Percentiles rank a stretch among this genome's conserved stretches.
phyloP scores from a whole-genome alignment of 2,329 filamentous ascomycete genomes.

The Pseudogymnoascus sp. region DNA sequence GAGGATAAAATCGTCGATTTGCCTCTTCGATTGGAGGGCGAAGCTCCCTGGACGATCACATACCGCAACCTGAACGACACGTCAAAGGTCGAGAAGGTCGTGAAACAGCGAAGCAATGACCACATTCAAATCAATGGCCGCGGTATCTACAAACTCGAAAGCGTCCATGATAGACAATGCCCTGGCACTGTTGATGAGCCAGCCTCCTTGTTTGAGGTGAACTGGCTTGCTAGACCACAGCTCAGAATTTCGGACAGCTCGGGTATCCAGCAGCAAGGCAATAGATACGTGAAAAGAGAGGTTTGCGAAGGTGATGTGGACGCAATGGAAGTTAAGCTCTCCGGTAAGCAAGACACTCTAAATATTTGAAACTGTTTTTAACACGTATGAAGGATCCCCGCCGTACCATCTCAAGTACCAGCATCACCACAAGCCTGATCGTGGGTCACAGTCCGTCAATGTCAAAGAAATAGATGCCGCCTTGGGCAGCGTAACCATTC shows the following conservation, averaged over 20 bases:
- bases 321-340: conserved; percentile 71
- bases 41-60: conserved; percentile 72
- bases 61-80: conserved; percentile 61
- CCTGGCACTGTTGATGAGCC: conserved; percentile 70
- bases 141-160: conserved; percentile 73
- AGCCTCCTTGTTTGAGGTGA: conserved; percentile 69
- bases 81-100: conserved; percentile 36
- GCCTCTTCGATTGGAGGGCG: conserved; percentile 78
- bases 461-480: conserved; percentile 70
- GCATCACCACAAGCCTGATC: conserved; percentile 62
- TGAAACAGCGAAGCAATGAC: conserved; percentile 56
- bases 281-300: conserved; percentile 63
- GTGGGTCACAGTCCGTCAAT: conserved; percentile 57
- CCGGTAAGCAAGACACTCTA: conserved; percentile 46
- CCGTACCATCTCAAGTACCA: conserved; percentile 82
- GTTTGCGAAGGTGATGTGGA: conserved; percentile 95
- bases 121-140: conserved; percentile 56
- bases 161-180: conserved; percentile 72
- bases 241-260: conserved; percentile 60
- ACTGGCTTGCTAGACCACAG: conserved; percentile 76
- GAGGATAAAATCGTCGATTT: conserved; percentile 68
- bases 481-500: conserved; percentile 67
- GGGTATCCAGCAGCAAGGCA: conserved; percentile 47
- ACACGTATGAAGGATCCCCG: conserved; percentile 51
- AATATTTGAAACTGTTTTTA: neutral